Conservation (phyloP, 1,284 basidiomycete species). For the Cyathus pygmaeus region DNA sequence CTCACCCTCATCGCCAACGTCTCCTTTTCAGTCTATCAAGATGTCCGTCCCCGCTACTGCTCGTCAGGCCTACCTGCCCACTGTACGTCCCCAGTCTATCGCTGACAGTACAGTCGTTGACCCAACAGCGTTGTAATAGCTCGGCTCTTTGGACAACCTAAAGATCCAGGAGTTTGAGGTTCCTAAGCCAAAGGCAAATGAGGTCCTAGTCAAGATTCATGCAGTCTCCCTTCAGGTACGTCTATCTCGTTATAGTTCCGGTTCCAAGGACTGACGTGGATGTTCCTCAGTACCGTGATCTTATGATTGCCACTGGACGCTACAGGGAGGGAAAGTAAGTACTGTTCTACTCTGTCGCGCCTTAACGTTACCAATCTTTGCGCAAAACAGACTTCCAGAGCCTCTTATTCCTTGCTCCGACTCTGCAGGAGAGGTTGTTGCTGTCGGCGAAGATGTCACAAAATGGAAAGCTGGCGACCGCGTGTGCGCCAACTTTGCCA, state of each 20-base stretch:
- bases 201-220: constrained; percentile 61
- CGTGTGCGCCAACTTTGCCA: constrained; percentile 55
- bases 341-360: background rate
- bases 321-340: constrained; percentile 9
- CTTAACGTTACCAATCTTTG: background rate
- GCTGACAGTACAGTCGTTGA: background rate
- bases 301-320: constrained; percentile 42
- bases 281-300: constrained; percentile 51
- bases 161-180: constrained; percentile 41
- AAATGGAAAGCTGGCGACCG: constrained; percentile 65
- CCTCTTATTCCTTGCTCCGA: constrained; percentile 67
- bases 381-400: constrained; percentile 17
- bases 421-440: constrained; percentile 66
- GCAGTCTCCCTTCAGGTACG: constrained; percentile 59
- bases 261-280: background rate
- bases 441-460: constrained; percentile 59
- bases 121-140: constrained; percentile 1
- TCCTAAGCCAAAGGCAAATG: constrained; percentile 42
- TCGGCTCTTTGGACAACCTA: constrained; percentile 40
- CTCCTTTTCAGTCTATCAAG: background rate
- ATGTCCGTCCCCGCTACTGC: constrained; percentile 4
- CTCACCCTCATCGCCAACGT: background rate
- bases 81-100: background rate
- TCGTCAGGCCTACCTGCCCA: background rate
- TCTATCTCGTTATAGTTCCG: background rate